Evolutionary conservation across 108 stramenopile genomes (phyloP).

Genomic region (Hondaea fermentalgiana): DNA sequence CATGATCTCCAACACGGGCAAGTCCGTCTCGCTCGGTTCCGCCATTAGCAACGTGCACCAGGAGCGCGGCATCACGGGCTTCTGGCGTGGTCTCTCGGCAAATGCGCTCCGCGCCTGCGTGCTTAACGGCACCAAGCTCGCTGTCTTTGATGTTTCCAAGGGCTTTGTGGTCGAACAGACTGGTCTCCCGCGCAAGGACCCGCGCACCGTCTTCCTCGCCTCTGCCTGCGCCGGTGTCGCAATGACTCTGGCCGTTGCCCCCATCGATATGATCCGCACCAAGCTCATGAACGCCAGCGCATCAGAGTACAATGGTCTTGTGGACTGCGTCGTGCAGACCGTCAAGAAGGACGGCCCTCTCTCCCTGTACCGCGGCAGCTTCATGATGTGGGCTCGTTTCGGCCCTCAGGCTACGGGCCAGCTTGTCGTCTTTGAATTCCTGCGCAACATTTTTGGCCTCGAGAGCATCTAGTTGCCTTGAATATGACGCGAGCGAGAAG

Average conservation of each 20-base stretch:
- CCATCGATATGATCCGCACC: constrained; percentile 6
- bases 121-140: constrained; percentile 87
- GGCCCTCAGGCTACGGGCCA: constrained; percentile 4
- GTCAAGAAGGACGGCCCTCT: background rate
- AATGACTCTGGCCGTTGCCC: background rate
- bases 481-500: too few species aligned
- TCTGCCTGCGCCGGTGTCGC: background rate
- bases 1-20: constrained; percentile 71
- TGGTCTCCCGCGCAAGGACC: constrained; percentile 66
- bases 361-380: background rate
- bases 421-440: background rate
- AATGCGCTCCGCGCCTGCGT: constrained; percentile 77
- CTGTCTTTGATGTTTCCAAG: constrained; percentile 73
- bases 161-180: constrained; percentile 60
- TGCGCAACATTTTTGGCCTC: constrained; percentile 18
- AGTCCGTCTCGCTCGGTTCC: constrained; percentile 40
- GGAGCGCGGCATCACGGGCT: constrained; percentile 75
- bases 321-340: background rate
- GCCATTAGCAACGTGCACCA: constrained; percentile 60
- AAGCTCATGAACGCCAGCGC: background rate
- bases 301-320: background rate
- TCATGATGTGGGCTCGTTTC: constrained; percentile 1
- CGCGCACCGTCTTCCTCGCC: constrained; percentile 40
- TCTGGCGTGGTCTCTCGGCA: constrained; percentile 75
- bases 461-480: background rate